Percentiles rank a stretch among this genome's conserved stretches.
Evolutionary conservation across 805 yeast genomes (phyloP).

Genomic region (Wickerhamiella vanderwaltii): DNA sequence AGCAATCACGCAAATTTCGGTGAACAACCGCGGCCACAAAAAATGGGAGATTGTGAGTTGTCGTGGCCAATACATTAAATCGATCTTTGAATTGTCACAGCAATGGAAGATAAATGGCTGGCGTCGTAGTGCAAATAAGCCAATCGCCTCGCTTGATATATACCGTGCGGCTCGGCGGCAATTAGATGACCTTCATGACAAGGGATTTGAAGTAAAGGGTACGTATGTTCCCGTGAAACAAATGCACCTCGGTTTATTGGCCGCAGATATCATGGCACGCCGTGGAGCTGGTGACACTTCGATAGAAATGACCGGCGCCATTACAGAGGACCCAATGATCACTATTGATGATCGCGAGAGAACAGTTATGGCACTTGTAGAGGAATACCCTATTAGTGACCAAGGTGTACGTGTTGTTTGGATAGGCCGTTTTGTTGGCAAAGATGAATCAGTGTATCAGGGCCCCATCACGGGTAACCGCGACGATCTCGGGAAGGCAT

Average conservation of each 20-base stretch:
- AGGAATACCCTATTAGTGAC: slow-evolving; percentile 4
- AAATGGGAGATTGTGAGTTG: slow-evolving; percentile 14
- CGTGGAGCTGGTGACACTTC: slow-evolving; percentile 12
- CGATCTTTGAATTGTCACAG: slow-evolving; percentile 11
- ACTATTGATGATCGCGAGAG: not conserved
- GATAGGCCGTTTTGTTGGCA: not conserved
- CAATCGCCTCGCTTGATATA: slow-evolving; percentile 13
- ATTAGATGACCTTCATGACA: slow-evolving; percentile 9
- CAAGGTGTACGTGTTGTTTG: slow-evolving; percentile 6
- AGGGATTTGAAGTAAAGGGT: slow-evolving; percentile 9
- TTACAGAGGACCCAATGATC: not conserved
- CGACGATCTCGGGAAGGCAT: slow-evolving; percentile 5
- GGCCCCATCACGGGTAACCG: slow-evolving; percentile 3
- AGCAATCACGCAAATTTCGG: slow-evolving; percentile 10
- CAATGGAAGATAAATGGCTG: slow-evolving; percentile 7
- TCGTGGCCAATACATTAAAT: slow-evolving; percentile 12
- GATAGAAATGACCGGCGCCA: slow-evolving; percentile 10
- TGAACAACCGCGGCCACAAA: slow-evolving; percentile 5
- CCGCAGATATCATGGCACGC: slow-evolving; percentile 14
- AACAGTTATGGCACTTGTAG: slow-evolving; percentile 8
- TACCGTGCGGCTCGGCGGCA: slow-evolving; percentile 13
- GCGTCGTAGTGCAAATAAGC: not conserved
- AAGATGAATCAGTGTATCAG: not conserved
- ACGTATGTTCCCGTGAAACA: slow-evolving; percentile 10
- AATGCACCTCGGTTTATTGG: slow-evolving; percentile 10